Conservation (phyloP, 1,139 yeast genomes). For the Pichia sp. region DNA sequence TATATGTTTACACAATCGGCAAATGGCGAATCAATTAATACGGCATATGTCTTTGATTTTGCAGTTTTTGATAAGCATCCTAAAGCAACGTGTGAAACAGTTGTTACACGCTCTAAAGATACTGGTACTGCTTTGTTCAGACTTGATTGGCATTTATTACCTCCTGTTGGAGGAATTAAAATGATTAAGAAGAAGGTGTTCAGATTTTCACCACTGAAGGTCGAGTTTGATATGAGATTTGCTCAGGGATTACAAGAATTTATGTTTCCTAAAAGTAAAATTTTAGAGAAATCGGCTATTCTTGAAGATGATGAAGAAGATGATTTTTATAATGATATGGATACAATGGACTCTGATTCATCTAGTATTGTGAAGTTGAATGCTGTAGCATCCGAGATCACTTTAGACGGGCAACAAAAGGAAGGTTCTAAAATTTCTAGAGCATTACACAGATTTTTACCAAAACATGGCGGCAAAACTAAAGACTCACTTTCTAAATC, state of each 20-base stretch:
- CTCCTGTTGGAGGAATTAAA: constrained; percentile 82
- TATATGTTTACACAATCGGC: constrained; percentile 38
- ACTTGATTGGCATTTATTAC: constrained; percentile 66
- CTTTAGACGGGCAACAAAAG: neutral
- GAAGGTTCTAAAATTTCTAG: constrained; percentile 9
- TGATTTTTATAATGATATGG: constrained; percentile 22
- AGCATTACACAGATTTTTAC: constrained; percentile 11
- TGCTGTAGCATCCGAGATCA: neutral
- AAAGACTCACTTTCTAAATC: neutral
- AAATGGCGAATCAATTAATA: constrained; percentile 42
- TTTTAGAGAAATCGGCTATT: constrained; percentile 21
- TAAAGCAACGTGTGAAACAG: constrained; percentile 24
- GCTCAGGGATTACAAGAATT: constrained; percentile 59
- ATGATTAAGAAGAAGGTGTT: constrained; percentile 50
- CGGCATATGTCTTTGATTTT: constrained; percentile 31
- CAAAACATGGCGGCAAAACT: neutral
- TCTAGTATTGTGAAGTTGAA: neutral
- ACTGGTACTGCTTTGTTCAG: constrained; percentile 44
- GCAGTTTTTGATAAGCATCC: constrained; percentile 23
- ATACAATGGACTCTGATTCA: constrained; percentile 3
- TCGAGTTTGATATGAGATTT: constrained; percentile 67
- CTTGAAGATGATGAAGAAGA: constrained; percentile 10
- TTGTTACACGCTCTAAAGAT: constrained; percentile 26
- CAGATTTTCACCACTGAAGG: constrained; percentile 56
- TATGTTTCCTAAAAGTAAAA: constrained; percentile 28